phyloP scores from a whole-genome alignment of 768 basidiomycete species.

The Suillus sp. region DNA sequence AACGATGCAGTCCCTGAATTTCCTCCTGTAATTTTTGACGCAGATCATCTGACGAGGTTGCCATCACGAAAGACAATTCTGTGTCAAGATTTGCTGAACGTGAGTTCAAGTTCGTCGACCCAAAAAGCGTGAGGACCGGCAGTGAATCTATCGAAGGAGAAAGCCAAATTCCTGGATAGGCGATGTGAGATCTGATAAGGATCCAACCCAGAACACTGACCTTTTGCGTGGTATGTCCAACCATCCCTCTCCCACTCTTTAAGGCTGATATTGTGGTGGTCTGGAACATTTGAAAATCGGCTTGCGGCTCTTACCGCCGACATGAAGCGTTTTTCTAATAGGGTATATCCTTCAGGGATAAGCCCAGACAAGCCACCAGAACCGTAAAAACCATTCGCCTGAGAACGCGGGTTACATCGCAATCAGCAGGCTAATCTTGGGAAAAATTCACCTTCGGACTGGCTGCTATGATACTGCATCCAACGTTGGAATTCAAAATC shows the following conservation, averaged over 20 bases:
- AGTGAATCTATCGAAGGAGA: constrained; percentile 53
- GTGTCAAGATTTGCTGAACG: constrained; percentile 90
- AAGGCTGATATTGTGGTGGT: constrained; percentile 60
- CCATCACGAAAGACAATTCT: constrained; percentile 86
- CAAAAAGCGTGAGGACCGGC: constrained; percentile 82
- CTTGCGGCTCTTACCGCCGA: constrained; percentile 53
- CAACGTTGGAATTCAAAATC: constrained; percentile 58
- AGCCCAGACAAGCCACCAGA: constrained; percentile 88
- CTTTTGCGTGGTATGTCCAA: constrained; percentile 99
- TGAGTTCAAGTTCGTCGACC: constrained; percentile 93
- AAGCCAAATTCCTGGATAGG: constrained; percentile 77
- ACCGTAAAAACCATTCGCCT: constrained; percentile 97
- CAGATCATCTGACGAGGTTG: constrained; percentile 59
- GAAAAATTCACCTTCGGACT: constrained; percentile 69
- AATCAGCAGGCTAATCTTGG: background rate
- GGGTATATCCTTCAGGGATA: constrained; percentile 94
- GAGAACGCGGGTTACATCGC: constrained; percentile 4
- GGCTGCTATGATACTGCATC: constrained; percentile 79
- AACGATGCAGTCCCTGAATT: constrained; percentile 49
- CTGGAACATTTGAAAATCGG: constrained; percentile 27
- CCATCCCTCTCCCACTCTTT: constrained; percentile 85
- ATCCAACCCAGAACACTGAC: constrained; percentile 40
- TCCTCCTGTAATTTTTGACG: constrained; percentile 55
- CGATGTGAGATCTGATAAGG: background rate
- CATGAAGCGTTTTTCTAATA: constrained; percentile 86